A percentile compares a stretch with the other conserved stretches of the same genome.
phyloP scores from a whole-genome alignment of 257 asterid genomes.

The Datura wrightii region DNA sequence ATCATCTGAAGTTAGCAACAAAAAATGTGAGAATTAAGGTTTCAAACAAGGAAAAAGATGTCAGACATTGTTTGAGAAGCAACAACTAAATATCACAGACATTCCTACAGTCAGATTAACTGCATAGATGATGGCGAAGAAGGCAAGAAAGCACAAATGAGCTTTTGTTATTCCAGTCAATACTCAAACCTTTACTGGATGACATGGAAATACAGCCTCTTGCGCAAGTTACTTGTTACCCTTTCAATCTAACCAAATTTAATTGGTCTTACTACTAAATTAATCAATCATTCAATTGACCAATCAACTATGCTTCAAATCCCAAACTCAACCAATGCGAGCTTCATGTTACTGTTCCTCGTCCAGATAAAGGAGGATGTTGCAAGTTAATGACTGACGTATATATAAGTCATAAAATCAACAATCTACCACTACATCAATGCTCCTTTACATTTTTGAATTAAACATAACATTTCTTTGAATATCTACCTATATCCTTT shows the following conservation, averaged over 20 bases:
- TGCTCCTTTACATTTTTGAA: neutral
- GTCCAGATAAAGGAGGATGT: neutral
- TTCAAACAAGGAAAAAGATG: constrained; percentile 3
- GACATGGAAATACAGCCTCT: neutral
- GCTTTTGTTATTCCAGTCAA: constrained; percentile 8
- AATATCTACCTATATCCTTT: neutral
- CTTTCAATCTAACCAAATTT: neutral
- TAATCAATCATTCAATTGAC: neutral
- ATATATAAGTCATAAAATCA: neutral
- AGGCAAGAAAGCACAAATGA: neutral
- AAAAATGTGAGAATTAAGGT: constrained; percentile 25
- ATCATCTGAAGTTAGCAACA: constrained; percentile 49
- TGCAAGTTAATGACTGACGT: neutral
- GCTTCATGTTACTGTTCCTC: neutral
- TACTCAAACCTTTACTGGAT: neutral
- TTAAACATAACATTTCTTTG: neutral
- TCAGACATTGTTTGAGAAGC: neutral
- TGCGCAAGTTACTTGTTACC: neutral
- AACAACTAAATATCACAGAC: neutral
- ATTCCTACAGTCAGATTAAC: constrained; percentile 6
- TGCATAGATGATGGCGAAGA: neutral
- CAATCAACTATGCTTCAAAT: neutral
- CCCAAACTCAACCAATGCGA: neutral
- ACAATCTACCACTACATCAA: neutral
- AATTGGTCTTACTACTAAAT: neutral